Conservation (phyloP, 306 rosid genomes). For the Carpinus fangiana region DNA sequence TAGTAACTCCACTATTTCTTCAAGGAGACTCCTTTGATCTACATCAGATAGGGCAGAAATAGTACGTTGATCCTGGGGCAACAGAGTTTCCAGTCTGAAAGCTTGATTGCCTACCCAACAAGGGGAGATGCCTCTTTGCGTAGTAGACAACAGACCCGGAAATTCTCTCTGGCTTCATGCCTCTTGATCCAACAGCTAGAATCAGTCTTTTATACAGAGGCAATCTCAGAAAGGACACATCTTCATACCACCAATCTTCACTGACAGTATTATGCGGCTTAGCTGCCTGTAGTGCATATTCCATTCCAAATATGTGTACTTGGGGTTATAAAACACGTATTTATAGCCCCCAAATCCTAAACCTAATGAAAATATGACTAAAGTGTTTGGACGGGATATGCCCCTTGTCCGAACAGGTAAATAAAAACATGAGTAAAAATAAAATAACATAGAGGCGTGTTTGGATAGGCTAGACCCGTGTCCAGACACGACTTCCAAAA, state of each 20-base stretch:
- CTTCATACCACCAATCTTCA: slow-evolving; percentile 95
- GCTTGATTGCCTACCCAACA: slow-evolving; percentile 57
- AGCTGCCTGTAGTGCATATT: slow-evolving; percentile 32
- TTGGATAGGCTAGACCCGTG: no score
- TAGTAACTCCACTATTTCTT: slow-evolving; percentile 68
- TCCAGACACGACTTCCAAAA: no score
- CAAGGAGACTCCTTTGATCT: slow-evolving; percentile 72
- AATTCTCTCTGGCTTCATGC: slow-evolving; percentile 60
- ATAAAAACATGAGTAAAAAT: no score
- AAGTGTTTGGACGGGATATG: no score
- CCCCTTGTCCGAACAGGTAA: no score
- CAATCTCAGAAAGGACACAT: slow-evolving; percentile 55
- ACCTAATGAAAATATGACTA: no score
- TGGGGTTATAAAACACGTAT: no score
- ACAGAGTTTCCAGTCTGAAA: slow-evolving; percentile 42
- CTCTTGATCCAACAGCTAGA: slow-evolving; percentile 51
- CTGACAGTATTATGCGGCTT: slow-evolving; percentile 34
- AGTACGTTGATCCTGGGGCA: slow-evolving; percentile 29
- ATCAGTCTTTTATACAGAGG: slow-evolving; percentile 66
- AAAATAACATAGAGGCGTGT: no score
- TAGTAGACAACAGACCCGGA: slow-evolving; percentile 71
- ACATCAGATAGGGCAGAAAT: slow-evolving; percentile 46
- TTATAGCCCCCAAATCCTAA: no score
- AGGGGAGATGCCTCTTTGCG: slow-evolving; percentile 65
- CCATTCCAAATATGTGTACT: slow-evolving; percentile 95